Base-by-base conservation (phyloP, 768 basidiomycete species). In the Tricholoma flavovirens region DNA sequence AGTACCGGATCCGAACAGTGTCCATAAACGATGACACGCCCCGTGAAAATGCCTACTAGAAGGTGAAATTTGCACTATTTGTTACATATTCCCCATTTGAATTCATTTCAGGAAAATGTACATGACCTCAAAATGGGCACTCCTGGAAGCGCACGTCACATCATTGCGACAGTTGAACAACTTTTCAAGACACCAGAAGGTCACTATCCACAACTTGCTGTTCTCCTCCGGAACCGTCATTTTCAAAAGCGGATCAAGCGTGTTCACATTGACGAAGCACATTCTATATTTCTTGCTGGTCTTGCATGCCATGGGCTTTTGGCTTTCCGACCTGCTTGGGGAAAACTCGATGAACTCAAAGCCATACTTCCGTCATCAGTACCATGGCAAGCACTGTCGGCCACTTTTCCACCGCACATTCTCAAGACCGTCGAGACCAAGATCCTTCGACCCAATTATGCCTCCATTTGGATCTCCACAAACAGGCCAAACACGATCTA, bases 401-500 rank as follows among this genome's bases (percentile, higher is more conserved):
- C 60, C 0, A 69, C 67, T 7, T 55, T 64, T 15, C 63, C 66
- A 0, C 53, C 55, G 0, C 63, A 69, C 22, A 66, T 69, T 8
- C 63, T 63, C 21, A 60, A 56, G 26, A 56, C 55, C 1, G 46
- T 65, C 15, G 40, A 60, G n/a, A 38, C 36, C 4, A 60, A 62
- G 14, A 21, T 68, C 4, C 52, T 69, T 1, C 35, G 40, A 8
- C 46, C 40, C 0, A 38, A 53, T 5, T 63, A 63, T 26, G 11
- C 54, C 1, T 54, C 36, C 8, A 60, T 68, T 1, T 49, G 54
- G 4, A 32, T 60, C 5, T 64, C 67, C 0, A 61, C 60, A 0
- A 73, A 71, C 36, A 55, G 67, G 0, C 65, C 64, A 2, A 71
- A 73, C 48, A 70, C 58, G 0, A 66, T 66, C 0, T 71, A 71